These are phyloP conservation scores for Cyberlindnera mycetangii DNA, from an alignment of 805 yeast genomes.

Conservation along the genomic window DNA sequence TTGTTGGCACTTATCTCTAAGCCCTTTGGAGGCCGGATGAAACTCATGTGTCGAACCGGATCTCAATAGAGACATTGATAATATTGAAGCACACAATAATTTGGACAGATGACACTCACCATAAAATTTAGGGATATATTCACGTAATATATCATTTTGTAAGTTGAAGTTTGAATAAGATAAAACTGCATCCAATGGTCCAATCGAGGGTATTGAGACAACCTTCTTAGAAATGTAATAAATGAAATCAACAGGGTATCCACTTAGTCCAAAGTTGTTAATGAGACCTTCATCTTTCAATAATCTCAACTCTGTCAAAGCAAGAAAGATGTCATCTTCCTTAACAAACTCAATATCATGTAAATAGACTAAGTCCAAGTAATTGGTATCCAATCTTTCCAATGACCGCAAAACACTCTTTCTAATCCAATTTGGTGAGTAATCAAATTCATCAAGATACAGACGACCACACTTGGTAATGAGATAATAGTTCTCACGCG, in stretches of 20 bases:
- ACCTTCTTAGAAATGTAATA: conserved; percentile 45
- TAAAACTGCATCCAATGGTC: conserved; percentile 69
- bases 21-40: conserved; percentile 72
- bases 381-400: conserved; percentile 58
- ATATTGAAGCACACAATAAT: conserved; percentile 78
- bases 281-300: conserved; percentile 59
- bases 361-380: conserved; percentile 78
- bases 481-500: conserved; percentile 63
- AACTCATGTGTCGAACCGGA: conserved; percentile 63
- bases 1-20: conserved; percentile 43
- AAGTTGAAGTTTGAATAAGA: conserved; percentile 81
- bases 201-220: conserved; percentile 40
- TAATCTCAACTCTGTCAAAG: conserved; percentile 55
- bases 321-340: conserved; percentile 52
- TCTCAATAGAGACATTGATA: conserved; percentile 83
- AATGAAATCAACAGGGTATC: conserved; percentile 77
- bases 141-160: conserved; percentile 60
- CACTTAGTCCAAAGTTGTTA: conserved; percentile 70
- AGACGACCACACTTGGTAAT: conserved; percentile 88
- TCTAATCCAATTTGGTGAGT: conserved; percentile 56
- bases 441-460: conserved; percentile 68
- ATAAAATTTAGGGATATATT: conserved; percentile 47
- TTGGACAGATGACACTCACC: conserved; percentile 50
- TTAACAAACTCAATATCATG: conserved; percentile 87
- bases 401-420: conserved; percentile 65